Evolutionary conservation across 768 basidiomycete species (phyloP).

Genomic region (Pleurotus pulmonarius): DNA sequence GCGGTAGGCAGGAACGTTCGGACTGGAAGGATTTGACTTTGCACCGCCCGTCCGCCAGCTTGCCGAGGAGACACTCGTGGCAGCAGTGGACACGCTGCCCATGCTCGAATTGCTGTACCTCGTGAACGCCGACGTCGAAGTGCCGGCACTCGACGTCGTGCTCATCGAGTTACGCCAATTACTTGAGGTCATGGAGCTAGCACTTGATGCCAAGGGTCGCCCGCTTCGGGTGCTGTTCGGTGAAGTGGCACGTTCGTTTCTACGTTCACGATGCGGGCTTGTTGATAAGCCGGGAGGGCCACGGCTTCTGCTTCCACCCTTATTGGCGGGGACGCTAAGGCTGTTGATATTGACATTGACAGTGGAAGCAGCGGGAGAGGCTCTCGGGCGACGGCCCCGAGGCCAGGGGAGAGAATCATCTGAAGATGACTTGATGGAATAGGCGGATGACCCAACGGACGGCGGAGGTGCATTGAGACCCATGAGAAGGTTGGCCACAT

Average conservation of each 20-base stretch:
- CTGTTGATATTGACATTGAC: slow-evolving; percentile 11
- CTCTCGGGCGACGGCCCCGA: slow-evolving; percentile 40
- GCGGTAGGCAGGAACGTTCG: slow-evolving; percentile 11
- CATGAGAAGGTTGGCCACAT: slow-evolving; percentile 75
- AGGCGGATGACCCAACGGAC: slow-evolving; percentile 16
- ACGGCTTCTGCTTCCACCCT: slow-evolving; percentile 20
- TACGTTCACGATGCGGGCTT: slow-evolving; percentile 26
- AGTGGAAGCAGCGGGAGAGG: slow-evolving; percentile 14
- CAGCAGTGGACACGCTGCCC: slow-evolving; percentile 74
- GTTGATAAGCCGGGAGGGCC: slow-evolving; percentile 16
- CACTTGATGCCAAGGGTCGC: slow-evolving; percentile 50
- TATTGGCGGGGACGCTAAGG: not conserved
- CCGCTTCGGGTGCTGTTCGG: slow-evolving; percentile 57
- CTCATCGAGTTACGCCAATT: slow-evolving; percentile 81
- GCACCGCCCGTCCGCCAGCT: slow-evolving; percentile 62
- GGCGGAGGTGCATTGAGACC: slow-evolving; percentile 49
- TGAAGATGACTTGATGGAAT: slow-evolving; percentile 22
- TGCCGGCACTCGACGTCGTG: slow-evolving; percentile 64
- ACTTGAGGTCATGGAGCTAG: slow-evolving; percentile 58
- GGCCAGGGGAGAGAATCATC: slow-evolving; percentile 44
- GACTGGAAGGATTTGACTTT: slow-evolving; percentile 27
- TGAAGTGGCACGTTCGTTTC: slow-evolving; percentile 45
- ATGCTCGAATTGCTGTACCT: slow-evolving; percentile 73
- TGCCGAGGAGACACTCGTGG: slow-evolving; percentile 71
- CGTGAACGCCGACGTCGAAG: slow-evolving; percentile 71